Conservation (phyloP, 306 rosid species). For the Spatholobus suberectus region DNA sequence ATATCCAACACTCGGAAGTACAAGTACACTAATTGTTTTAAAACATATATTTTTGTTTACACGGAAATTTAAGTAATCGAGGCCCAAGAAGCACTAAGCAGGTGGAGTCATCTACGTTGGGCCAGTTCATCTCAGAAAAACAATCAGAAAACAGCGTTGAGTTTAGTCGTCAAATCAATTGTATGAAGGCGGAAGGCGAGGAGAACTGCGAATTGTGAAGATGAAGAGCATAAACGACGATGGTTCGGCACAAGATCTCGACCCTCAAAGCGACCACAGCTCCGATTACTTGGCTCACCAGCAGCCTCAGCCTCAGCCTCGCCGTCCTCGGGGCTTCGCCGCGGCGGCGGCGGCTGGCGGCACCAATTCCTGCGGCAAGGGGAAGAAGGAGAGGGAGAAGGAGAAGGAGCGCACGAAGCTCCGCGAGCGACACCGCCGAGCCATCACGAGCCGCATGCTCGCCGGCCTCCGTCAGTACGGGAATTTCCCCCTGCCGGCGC, state of each 20-base stretch:
- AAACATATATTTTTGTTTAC: not conserved
- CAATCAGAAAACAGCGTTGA: not conserved
- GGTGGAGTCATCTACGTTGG: not conserved
- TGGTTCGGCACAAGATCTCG: slow-evolving; percentile 63
- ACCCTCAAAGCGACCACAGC: slow-evolving; percentile 71
- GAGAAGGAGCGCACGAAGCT: slow-evolving; percentile 99
- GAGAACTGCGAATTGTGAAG: not conserved
- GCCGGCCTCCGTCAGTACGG: slow-evolving; percentile 98
- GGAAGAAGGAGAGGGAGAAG: slow-evolving; percentile 86
- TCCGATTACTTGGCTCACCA: slow-evolving; percentile 62
- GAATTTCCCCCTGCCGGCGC: slow-evolving; percentile 94
- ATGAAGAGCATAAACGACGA: slow-evolving; percentile 61
- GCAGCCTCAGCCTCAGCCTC: slow-evolving; percentile 63
- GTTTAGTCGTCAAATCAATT: not conserved
- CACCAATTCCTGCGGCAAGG: slow-evolving; percentile 56
- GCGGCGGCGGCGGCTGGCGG: slow-evolving; percentile 59
- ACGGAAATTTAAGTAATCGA: not conserved
- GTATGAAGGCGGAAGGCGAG: not conserved
- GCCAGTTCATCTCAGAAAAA: not conserved
- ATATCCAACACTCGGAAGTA: not conserved
- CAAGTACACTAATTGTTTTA: not conserved
- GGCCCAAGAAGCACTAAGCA: slow-evolving; percentile 4
- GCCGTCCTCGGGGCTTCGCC: slow-evolving; percentile 94
- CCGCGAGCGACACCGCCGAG: slow-evolving; percentile 97
- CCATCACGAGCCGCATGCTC: slow-evolving; percentile 95